Evolutionary conservation across 2,329 filamentous ascomycete species (phyloP).

Genomic region (Pyricularia grisea): DNA sequence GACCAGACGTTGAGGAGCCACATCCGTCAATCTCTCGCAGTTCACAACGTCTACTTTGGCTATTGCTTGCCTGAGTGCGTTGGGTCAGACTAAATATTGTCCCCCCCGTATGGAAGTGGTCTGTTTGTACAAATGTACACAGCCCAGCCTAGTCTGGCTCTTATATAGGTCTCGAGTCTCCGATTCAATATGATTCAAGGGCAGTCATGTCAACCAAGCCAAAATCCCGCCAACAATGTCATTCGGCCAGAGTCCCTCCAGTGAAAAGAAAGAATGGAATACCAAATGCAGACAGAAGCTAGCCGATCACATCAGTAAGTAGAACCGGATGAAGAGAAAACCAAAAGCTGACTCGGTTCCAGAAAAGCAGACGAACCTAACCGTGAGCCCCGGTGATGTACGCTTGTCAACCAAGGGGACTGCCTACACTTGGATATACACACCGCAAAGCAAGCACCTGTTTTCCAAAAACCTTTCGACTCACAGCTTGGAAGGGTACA

Average conservation of each 20-base stretch:
- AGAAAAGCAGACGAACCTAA: not conserved
- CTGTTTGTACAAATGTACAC: not conserved
- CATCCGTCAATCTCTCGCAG: not conserved
- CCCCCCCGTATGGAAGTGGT: not conserved
- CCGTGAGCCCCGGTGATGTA: not conserved
- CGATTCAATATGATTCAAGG: not conserved
- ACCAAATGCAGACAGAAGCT: not conserved
- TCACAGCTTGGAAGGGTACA: not conserved
- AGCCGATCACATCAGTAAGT: not conserved
- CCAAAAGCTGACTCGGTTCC: not conserved
- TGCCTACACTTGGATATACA: not conserved
- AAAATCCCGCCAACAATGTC: not conserved
- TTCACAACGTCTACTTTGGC: not conserved
- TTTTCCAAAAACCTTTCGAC: not conserved
- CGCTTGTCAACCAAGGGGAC: not conserved
- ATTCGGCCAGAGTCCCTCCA: not conserved
- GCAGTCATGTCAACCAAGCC: not conserved
- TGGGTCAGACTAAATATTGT: not conserved
- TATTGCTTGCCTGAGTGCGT: not conserved
- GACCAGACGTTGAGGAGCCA: not conserved
- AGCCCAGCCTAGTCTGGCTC: not conserved
- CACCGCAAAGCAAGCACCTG: not conserved
- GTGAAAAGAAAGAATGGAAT: not conserved
- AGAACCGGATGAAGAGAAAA: not conserved
- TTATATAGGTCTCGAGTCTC: not conserved